A percentile compares a stretch with the other conserved stretches of the same genome.
Evolutionary conservation across 306 rosid species (phyloP).

Genomic region (Betula pendula): DNA sequence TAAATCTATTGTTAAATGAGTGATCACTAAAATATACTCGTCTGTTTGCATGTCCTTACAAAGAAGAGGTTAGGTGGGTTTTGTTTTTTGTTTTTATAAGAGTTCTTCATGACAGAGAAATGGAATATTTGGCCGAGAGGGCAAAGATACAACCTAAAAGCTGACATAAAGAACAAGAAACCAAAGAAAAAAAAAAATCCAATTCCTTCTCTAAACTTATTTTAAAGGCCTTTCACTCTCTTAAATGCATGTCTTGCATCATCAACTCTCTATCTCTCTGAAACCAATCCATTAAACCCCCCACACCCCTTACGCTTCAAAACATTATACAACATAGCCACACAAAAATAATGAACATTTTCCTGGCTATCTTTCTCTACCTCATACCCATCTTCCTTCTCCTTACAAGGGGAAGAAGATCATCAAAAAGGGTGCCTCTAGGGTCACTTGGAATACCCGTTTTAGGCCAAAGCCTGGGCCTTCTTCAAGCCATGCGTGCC

Average conservation of each 20-base stretch:
- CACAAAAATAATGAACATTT: slow-evolving; percentile 25
- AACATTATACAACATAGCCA: not conserved
- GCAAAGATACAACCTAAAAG: too few species aligned
- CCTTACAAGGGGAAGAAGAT: slow-evolving; percentile 22
- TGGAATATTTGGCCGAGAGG: too few species aligned
- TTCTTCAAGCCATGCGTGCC: slow-evolving; percentile 48
- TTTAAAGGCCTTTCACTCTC: not conserved
- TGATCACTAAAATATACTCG: too few species aligned
- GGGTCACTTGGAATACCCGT: slow-evolving; percentile 55
- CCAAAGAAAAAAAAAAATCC: not conserved
- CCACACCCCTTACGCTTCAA: not conserved
- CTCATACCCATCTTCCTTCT: slow-evolving; percentile 35
- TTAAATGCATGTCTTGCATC: not conserved
- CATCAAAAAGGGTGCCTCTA: slow-evolving; percentile 40
- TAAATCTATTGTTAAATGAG: too few species aligned
- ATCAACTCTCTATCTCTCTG: not conserved
- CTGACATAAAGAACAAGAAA: not conserved
- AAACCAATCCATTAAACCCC: too few species aligned
- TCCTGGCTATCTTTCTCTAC: slow-evolving; percentile 19
- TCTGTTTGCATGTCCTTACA: not conserved
- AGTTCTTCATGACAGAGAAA: not conserved
- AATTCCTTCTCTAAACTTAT: not conserved
- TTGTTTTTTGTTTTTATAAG: not conserved
- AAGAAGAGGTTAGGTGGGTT: not conserved
- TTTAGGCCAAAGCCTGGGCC: slow-evolving; percentile 48